Base-by-base conservation (phyloP, 2,329 filamentous ascomycete species). In the Pseudomassariella vexata region DNA sequence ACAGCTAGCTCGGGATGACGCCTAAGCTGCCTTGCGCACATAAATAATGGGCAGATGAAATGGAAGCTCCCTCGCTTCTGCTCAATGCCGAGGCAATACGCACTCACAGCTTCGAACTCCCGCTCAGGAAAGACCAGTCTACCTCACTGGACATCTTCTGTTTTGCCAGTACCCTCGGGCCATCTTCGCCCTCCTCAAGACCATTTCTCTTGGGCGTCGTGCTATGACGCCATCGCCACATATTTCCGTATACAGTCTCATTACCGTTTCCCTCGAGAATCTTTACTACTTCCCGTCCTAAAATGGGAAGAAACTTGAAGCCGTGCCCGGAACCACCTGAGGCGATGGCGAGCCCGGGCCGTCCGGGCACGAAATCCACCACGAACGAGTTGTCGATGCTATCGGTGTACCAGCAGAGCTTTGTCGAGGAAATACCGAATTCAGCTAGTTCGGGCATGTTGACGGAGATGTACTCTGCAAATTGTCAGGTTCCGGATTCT, bases 351-450 rank as follows among this genome's bases (percentile, higher is more conserved):
- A 81, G 46, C 0, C 67, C 64, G 5, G 40, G 38, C 5, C 41
- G 39, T 2, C 40, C 42, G 2, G 47, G 48, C 4, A 53, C 46
- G 24, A n/a, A 62, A 23, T 66, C 61, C 28, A 79, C 63, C 5
- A 78, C 53, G 43, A 71, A 77, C 33, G 76, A 66, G 19, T 73
- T 72, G 11, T 64, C 59, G 2, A 64, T 65, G 0, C 68, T 74
- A 41, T 79, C 74, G 0, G 63, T 73, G 43, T 78, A 77, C 66
- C 63, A 75, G 50, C 66, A 78, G 9, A 68, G 63, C 36, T 59
- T 64, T 19, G 34, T 47, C 6, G 45, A 56, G 1, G 64, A 59
- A 17, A 66, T 51, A 1, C 56, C 56, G 3, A 54, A 28, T 29
- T 39, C 32, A 1, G 38, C 39, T 3, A 71, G 46, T 25, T 70